Evolutionary conservation across 192 early-diverging fungal species (phyloP), one percentile per base, ranked within the genome.

Genomic region (Dissophora ornata): DNA sequence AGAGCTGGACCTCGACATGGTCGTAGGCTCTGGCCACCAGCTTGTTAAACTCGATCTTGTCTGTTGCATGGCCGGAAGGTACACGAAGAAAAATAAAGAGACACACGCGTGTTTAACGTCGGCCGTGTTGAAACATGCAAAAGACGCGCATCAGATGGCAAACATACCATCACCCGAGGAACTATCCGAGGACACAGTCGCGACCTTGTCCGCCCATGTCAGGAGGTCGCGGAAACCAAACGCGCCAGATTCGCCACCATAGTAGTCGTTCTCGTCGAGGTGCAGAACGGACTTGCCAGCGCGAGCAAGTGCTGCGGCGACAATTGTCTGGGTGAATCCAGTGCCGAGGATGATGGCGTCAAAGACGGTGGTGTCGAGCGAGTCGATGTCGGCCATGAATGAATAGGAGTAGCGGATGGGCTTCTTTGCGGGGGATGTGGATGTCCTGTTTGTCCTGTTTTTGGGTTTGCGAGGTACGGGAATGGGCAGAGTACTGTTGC

Each of bases 301-400:
- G 6, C 88, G 84, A 11, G 93, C 84, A 19, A 94, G 80, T 16
- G 89, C 87, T 7, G 90, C 92, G 19, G 95, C 94, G 7, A 94
- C 58, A 18, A 97, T 90, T 25, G 93, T 84, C 61, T 97, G 90
- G 26, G 85, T 71, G 32, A 93, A 79, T 9, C 95, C 95, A 8
- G 95, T 97, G 24, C 95, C 95, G 16, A 97, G 81, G n/a, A 97
- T 81, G 40, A 96, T 88, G 49, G 83, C 84, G 44, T 97, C 94
- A 80, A 89, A 95, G 47, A 83, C 62, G 34, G 84, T 85, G 8
- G 65, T 58, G 51, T 81, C 80, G 41, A 81, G 69, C 2, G 49
- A 54, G n/a, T 75, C 63, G 9, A 29, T 61, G 57, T 75, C 71
- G 7, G 71, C 71, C 71, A 75, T 75, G 71, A 75, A 75, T 66